A percentile compares a stretch with the other conserved stretches of the same genome.
Conservation (phyloP, 75 land plant species). For the Chamaecyparis obtusa region DNA sequence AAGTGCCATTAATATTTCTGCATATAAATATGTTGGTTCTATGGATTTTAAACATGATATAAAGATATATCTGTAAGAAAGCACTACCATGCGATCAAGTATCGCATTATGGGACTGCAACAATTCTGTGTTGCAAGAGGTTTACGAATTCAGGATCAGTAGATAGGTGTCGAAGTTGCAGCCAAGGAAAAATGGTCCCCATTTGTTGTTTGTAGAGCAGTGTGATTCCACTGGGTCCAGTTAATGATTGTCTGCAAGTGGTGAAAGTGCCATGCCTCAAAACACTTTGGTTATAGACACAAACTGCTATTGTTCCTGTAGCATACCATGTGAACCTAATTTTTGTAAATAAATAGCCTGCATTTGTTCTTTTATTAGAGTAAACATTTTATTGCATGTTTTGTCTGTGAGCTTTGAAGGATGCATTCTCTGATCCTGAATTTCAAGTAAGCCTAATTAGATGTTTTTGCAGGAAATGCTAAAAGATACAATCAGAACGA, state of each 20-base stretch:
- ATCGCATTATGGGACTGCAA: neutral
- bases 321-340: neutral
- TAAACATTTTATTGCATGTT: neutral
- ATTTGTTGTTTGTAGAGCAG: neutral
- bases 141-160: neutral
- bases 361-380: neutral
- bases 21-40: neutral
- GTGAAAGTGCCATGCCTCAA: neutral
- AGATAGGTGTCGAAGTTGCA: neutral
- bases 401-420: neutral
- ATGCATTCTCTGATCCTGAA: neutral
- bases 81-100: neutral
- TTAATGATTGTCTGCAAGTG: neutral
- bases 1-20: neutral
- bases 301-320: neutral
- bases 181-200: neutral
- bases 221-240: neutral
- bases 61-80: neutral
- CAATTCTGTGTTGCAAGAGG: neutral
- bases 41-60: neutral
- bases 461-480: slow-evolving; percentile 87
- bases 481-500: slow-evolving; percentile 93
- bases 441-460: neutral
- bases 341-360: neutral
- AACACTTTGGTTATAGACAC: neutral